These are phyloP conservation scores for Calvatia gigantea DNA, from an alignment of 768 basidiomycete genomes.

Conservation along the genomic window DNA sequence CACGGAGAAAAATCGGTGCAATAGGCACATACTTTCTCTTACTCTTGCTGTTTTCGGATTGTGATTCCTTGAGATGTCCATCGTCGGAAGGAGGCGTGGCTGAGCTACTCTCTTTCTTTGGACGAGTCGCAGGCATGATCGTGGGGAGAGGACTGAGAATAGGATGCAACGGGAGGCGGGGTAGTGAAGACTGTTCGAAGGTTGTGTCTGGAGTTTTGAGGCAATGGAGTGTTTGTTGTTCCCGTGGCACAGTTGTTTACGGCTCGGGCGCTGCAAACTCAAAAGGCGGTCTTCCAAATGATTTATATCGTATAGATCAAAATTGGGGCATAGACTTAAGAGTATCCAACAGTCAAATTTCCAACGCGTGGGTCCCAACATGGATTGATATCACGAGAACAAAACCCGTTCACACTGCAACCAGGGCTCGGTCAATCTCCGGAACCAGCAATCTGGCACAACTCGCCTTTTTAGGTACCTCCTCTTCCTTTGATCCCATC, in stretches of 20 bases:
- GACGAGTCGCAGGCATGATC: slow-evolving; percentile 62
- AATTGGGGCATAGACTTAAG: slow-evolving; percentile 9
- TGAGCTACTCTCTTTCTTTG: slow-evolving; percentile 63
- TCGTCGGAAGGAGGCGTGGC: slow-evolving; percentile 67
- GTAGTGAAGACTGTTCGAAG: slow-evolving; percentile 18
- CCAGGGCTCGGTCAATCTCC: slow-evolving; percentile 39
- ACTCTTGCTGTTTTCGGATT: slow-evolving; percentile 67
- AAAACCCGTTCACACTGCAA: slow-evolving; percentile 26
- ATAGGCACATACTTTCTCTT: slow-evolving; percentile 72
- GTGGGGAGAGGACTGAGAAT: slow-evolving; percentile 26
- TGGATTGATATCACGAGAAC: slow-evolving; percentile 38
- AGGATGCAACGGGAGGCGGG: slow-evolving; percentile 23
- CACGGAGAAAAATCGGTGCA: slow-evolving; percentile 59
- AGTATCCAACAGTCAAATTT: slow-evolving; percentile 11
- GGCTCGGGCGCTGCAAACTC: slow-evolving; percentile 35
- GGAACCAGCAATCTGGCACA: slow-evolving; percentile 36
- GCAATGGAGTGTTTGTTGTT: slow-evolving; percentile 37
- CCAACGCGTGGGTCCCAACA: slow-evolving; percentile 18
- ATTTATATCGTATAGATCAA: slow-evolving; percentile 30
- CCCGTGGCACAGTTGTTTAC: slow-evolving; percentile 37
- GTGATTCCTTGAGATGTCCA: slow-evolving; percentile 47
- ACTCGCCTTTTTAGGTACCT: slow-evolving; percentile 18
- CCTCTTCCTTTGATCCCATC: slow-evolving; percentile 35
- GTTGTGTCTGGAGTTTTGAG: slow-evolving; percentile 31
- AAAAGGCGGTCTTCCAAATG: slow-evolving; percentile 30